Base-by-base conservation (phyloP, 2,329 filamentous ascomycete species). In the Neonectria neomacrospora region DNA sequence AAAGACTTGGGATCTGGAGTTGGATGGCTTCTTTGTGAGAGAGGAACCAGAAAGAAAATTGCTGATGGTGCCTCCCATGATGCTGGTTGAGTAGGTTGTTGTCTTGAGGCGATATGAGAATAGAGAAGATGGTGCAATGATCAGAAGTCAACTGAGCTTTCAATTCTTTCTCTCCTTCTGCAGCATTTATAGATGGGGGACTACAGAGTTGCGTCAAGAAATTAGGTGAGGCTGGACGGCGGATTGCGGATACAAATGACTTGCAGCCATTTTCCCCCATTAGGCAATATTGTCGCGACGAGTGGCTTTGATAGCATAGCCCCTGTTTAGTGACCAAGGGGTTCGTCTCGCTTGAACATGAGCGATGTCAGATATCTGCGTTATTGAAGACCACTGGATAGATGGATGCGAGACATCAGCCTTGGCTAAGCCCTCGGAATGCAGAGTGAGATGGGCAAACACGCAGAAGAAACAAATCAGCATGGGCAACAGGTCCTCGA, bases 1-100 rank as follows among this genome's bases (percentile, higher is more conserved):
- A 30, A 69, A 61, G 16, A 61, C 12, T 26, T 65, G 71, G 2
- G 63, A 47, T 9, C 20, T 47, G 18, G 64, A 20, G 45, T 52
- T 54, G 42, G 52, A 37, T 14, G 63, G 23, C 12, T 52, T 57
- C 50, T 67, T 39, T 59, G 61, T 51, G 39, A 34, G 18, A 1
- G 65, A 53, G 28, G 57, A 67, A 5, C 54, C 55, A 7, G 66
- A 56, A 7, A 69, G 42, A 14, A 71, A 37, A 34, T 64, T 66
- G 2, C 63, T 62, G 18, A 71, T 47, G 18, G 68, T 44, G 51
- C 62, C 62, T 18, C 26, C 63, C 58, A 67, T 65, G 39, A 18
- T 44, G 42, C 12, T 18, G 12, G 39, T 45, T 30, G 28, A 1
- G 32, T 54, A 34, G 16, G 23, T 22, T 42, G 30, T 20, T 11